Conservation (phyloP, 2,329 filamentous ascomycete species). For the Arachnomyces sp. region DNA sequence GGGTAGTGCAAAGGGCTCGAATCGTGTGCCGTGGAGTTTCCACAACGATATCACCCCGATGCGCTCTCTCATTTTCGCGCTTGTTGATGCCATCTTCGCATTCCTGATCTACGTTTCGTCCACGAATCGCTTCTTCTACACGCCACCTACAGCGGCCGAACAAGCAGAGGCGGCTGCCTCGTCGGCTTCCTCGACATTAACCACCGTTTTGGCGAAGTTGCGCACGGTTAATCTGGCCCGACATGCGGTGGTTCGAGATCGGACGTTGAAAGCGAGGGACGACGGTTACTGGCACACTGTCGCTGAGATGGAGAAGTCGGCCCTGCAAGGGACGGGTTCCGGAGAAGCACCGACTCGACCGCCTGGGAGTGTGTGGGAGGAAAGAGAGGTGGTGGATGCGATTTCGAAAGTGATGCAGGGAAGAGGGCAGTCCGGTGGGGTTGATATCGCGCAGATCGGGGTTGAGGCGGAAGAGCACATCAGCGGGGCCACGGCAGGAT, state of each 20-base stretch:
- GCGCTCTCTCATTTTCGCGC: constrained; percentile 57
- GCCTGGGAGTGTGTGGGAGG: constrained; percentile 55
- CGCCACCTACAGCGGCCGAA: constrained; percentile 54
- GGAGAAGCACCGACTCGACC: constrained; percentile 55
- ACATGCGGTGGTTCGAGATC: constrained; percentile 72
- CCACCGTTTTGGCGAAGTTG: constrained; percentile 57
- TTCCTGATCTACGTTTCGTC: constrained; percentile 64
- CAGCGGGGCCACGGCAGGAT: too few relatives aligned
- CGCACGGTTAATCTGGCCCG: constrained; percentile 66
- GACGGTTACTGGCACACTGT: constrained; percentile 69
- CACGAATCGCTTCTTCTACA: constrained; percentile 70
- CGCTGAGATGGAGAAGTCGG: constrained; percentile 51
- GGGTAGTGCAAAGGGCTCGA: constrained; percentile 50
- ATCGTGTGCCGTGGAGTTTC: constrained; percentile 19
- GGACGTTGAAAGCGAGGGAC: constrained; percentile 56
- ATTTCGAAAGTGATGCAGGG: constrained; percentile 75
- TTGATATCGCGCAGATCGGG: too few relatives aligned
- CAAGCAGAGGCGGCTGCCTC: constrained; percentile 52
- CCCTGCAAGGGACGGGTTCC: constrained; percentile 45
- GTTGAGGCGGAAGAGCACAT: too few relatives aligned
- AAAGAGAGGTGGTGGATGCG: constrained; percentile 53
- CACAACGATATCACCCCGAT: constrained; percentile 45
- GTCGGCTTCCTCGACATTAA: constrained; percentile 48
- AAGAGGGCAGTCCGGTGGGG: constrained; percentile 18
- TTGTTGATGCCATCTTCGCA: constrained; percentile 58